These are phyloP conservation scores for Saccharomycopsis fermentans DNA, from an alignment of 805 yeast genomes.

Conservation along the genomic window DNA sequence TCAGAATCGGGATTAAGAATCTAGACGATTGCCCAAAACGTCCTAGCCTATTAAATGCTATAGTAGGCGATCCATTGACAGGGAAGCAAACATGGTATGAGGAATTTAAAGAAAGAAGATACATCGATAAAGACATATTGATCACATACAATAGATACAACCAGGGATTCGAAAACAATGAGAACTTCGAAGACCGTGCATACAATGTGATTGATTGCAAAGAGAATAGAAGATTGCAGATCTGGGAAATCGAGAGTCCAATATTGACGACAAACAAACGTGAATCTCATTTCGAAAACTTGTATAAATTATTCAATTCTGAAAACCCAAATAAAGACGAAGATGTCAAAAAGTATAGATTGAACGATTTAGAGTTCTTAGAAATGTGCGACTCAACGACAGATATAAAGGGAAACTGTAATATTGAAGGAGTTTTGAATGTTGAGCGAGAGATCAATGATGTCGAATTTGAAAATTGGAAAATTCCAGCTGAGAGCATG, in stretches of 20 bases:
- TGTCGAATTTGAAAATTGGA: constrained; percentile 4
- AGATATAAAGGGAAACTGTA: constrained; percentile 8
- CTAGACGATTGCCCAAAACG: background rate
- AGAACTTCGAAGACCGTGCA: background rate
- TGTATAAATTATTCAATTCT: constrained; percentile 4
- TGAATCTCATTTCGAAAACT: constrained; percentile 11
- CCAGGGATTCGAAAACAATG: background rate
- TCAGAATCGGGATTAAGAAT: constrained; percentile 14
- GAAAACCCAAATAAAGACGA: background rate
- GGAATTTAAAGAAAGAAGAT: constrained; percentile 3
- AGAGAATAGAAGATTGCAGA: constrained; percentile 9
- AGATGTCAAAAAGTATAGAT: background rate
- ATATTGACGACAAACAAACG: constrained; percentile 4
- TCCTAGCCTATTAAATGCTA: constrained; percentile 2
- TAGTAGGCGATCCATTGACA: constrained; percentile 17
- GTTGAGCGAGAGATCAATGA: constrained; percentile 5
- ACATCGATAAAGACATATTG: constrained; percentile 3
- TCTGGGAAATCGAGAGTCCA: constrained; percentile 16
- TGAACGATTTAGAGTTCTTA: constrained; percentile 15
- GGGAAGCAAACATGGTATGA: constrained; percentile 16
- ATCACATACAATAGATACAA: constrained; percentile 1
- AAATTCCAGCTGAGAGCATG: background rate
- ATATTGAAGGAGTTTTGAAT: constrained; percentile 1
- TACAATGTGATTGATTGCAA: constrained; percentile 2
- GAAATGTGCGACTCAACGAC: constrained; percentile 5